Evolutionary conservation across 2,329 filamentous ascomycete species (phyloP), one percentile per base, ranked within the genome.

Genomic region (Aspergillus sp.): DNA sequence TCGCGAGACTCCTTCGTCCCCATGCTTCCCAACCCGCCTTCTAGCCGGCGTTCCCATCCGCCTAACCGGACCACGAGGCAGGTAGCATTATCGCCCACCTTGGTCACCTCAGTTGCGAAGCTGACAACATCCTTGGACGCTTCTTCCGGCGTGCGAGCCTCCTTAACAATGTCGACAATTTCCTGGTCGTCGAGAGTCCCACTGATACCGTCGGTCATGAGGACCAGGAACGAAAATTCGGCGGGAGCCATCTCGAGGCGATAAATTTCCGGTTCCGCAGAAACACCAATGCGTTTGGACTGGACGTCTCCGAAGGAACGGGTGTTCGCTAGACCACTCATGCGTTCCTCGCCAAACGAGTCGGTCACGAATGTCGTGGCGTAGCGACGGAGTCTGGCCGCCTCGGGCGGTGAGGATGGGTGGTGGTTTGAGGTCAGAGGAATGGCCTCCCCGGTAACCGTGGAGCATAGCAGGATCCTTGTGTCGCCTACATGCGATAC

Each of bases 311-410:
- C 93, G 64, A 98, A 97, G 3, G 93, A 80, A 25, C 93, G 86
- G 27, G 88, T 94, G 71, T 98, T 98, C 57, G 93, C 93, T 0
- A 98, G 78, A 0, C 93, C 91, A 12, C 84, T 84, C 68, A 98
- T 93, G 57, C 93, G 89, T 70, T 97, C 90, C 71, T 98, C 93
- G 62, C 93, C 93, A 66, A 98, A 98, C 30, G 88, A 94, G 70
- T 98, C 93, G 0, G 91, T 93, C 15, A 95, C 85, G 64, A 97
- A 91, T 2, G 85, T 85, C 25, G 86, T 82, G 1, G 90, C 87
- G 64, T 90, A 97, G 43, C 90, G 84, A 41, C 90, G 85, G 20
- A 98, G 78, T 6, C 93, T 82, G 38, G 82, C 84, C 7, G 86
- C 84, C 73, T 98, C 93, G 47, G 83, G 77, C 0, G 93, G 93